Evolutionary conservation across 352 stramenopile genomes (phyloP).

Genomic region (Pythium vanterpoolii): DNA sequence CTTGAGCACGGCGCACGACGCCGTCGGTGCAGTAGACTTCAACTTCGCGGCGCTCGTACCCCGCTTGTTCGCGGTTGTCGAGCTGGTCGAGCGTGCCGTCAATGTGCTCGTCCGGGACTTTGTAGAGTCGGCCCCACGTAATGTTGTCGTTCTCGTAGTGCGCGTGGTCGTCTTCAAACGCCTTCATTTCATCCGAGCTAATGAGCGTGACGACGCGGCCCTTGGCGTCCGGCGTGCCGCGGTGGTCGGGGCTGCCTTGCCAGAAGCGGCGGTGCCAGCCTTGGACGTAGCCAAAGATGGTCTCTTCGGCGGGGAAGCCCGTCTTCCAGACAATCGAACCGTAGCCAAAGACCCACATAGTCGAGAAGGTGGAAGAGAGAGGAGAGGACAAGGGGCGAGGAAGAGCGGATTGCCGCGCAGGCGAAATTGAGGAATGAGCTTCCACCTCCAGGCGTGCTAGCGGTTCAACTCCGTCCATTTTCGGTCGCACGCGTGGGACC

Average conservation of each 20-base stretch:
- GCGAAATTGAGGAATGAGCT: constrained; percentile 15
- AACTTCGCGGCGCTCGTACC: constrained; percentile 77
- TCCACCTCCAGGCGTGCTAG: not conserved
- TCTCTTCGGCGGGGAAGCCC: constrained; percentile 61
- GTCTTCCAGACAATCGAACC: constrained; percentile 83
- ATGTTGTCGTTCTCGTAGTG: constrained; percentile 58
- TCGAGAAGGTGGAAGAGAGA: constrained; percentile 1
- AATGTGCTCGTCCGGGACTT: constrained; percentile 78
- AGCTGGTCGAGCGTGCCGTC: constrained; percentile 70
- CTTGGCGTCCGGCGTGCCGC: constrained; percentile 66
- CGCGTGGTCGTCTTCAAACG: constrained; percentile 71
- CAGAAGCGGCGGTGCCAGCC: constrained; percentile 88
- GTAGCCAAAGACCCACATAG: constrained; percentile 86
- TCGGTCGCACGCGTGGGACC: not conserved
- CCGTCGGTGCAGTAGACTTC: constrained; percentile 78
- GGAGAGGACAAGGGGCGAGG: not conserved
- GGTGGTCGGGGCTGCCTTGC: constrained; percentile 87
- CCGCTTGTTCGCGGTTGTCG: constrained; percentile 81
- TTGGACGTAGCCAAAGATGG: constrained; percentile 71
- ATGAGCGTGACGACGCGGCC: constrained; percentile 88
- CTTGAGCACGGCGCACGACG: constrained; percentile 55
- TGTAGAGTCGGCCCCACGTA: constrained; percentile 86
- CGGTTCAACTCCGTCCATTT: not conserved
- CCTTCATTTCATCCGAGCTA: constrained; percentile 67
- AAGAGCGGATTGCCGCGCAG: not conserved